These are phyloP conservation scores for Passalora sequoiae DNA, from an alignment of 2,329 filamentous ascomycete genomes.

Conservation along the genomic window DNA sequence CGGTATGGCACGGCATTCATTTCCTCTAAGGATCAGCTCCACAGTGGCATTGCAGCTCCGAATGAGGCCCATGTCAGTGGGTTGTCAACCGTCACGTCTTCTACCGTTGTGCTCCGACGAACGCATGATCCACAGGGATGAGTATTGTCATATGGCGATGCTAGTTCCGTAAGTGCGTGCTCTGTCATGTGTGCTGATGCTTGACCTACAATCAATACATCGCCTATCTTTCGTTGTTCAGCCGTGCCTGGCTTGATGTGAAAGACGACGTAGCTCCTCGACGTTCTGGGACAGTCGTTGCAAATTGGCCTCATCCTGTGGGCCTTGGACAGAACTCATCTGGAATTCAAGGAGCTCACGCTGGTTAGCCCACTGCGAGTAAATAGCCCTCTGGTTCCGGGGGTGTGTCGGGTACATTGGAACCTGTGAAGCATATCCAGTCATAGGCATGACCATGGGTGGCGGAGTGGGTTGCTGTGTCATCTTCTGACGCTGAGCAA, in stretches of 20 bases:
- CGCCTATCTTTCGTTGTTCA: slow-evolving; percentile 17
- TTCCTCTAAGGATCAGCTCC: too few species aligned
- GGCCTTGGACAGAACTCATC: slow-evolving; percentile 23
- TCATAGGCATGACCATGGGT: slow-evolving; percentile 7
- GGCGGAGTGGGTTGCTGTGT: slow-evolving; percentile 11
- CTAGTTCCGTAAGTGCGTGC: too few species aligned
- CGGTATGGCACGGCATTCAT: too few species aligned
- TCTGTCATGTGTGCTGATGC: too few species aligned
- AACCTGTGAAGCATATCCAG: slow-evolving; percentile 7
- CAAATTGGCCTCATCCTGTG: slow-evolving; percentile 24
- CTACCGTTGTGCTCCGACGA: too few species aligned
- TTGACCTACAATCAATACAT: slow-evolving; percentile 4
- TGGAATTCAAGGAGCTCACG: slow-evolving; percentile 23
- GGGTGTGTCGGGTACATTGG: slow-evolving; percentile 8
- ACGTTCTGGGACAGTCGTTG: slow-evolving; percentile 25
- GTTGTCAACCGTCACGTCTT: too few species aligned
- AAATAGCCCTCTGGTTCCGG: slow-evolving; percentile 14
- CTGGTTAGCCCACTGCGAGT: slow-evolving; percentile 27
- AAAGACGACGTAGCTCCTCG: slow-evolving; percentile 24
- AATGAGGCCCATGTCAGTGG: too few species aligned
- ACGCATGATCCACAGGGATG: too few species aligned
- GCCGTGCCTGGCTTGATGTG: slow-evolving; percentile 25
- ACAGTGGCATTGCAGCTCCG: too few species aligned
- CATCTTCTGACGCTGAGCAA: slow-evolving; percentile 15
- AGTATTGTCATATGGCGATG: too few species aligned